Evolutionary conservation across 2,329 filamentous ascomycete species (phyloP).

Genomic region (Lachnellula hyalina): DNA sequence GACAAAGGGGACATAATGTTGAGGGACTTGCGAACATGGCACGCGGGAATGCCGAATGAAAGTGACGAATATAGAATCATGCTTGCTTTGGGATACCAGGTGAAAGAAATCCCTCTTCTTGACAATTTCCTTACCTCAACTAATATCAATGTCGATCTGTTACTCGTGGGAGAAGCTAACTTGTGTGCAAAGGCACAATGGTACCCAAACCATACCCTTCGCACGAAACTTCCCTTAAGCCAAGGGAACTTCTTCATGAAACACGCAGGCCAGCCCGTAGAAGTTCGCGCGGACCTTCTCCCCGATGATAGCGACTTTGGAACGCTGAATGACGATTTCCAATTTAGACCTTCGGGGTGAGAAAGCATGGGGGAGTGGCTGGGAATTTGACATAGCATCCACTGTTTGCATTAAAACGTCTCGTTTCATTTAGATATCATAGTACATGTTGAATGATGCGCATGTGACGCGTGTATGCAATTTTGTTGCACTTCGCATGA

Average conservation of each 20-base stretch:
- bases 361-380: background rate
- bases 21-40: slow-evolving; percentile 57
- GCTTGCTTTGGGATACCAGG: slow-evolving; percentile 44
- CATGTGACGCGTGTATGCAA: too few species aligned
- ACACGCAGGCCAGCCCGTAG: slow-evolving; percentile 23
- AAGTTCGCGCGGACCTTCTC: slow-evolving; percentile 25
- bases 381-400: background rate
- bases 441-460: too few species aligned
- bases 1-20: slow-evolving; percentile 52
- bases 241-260: slow-evolving; percentile 29
- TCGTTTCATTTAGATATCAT: too few species aligned
- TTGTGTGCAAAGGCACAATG: slow-evolving; percentile 24
- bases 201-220: slow-evolving; percentile 26
- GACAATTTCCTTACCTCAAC: too few species aligned
- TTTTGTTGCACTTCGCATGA: too few species aligned
- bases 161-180: background rate
- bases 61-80: slow-evolving; percentile 48
- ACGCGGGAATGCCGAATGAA: slow-evolving; percentile 57
- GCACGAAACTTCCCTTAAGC: slow-evolving; percentile 23
- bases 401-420: too few species aligned
- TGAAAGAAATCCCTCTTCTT: slow-evolving; percentile 4
- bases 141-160: background rate
- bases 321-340: slow-evolving; percentile 24
- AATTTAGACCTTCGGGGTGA: slow-evolving; percentile 13
- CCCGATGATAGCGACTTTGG: slow-evolving; percentile 23